Evolutionary conservation across 495 filamentous ascomycete species (phyloP).

Genomic region (Penicillium desertorum): DNA sequence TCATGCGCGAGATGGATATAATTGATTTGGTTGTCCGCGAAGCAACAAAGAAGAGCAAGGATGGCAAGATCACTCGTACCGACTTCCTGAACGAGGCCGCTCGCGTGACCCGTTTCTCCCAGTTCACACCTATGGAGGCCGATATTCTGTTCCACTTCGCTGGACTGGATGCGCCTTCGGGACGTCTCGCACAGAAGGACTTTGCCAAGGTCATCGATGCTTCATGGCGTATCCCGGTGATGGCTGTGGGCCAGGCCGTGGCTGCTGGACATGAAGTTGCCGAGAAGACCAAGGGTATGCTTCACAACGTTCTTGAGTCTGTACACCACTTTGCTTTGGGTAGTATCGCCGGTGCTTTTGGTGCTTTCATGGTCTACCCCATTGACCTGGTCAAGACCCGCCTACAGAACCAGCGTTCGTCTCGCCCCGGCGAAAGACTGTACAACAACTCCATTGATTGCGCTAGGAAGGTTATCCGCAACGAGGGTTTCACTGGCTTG

Average conservation of each 20-base stretch:
- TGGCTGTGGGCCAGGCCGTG: constrained; percentile 38
- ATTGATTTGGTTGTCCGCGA: constrained; percentile 88
- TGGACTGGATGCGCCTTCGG: constrained; percentile 83
- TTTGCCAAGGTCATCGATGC: constrained; percentile 95
- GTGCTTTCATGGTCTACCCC: constrained; percentile 98
- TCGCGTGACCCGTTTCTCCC: constrained; percentile 82
- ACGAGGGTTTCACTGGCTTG: constrained; percentile 84
- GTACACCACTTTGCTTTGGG: constrained; percentile 88
- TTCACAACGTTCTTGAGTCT: constrained; percentile 70
- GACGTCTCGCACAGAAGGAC: constrained; percentile 75
- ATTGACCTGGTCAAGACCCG: constrained; percentile 98
- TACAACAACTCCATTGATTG: constrained; percentile 98
- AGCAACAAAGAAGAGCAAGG: constrained; percentile 76
- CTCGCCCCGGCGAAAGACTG: constrained; percentile 76
- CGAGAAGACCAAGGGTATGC: constrained; percentile 52
- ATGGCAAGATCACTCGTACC: constrained; percentile 88
- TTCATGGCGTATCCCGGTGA: constrained; percentile 71
- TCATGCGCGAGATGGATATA: constrained; percentile 96
- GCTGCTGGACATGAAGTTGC: constrained; percentile 43
- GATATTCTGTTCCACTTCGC: constrained; percentile 99
- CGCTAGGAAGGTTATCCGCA: constrained; percentile 83
- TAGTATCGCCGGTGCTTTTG: constrained; percentile 89
- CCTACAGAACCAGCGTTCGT: constrained; percentile 93
- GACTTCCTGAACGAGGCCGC: constrained; percentile 96
- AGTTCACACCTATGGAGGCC: constrained; percentile 98